Conservation (phyloP, 768 basidiomycete genomes). For the Kwoniella mangroviensis region DNA sequence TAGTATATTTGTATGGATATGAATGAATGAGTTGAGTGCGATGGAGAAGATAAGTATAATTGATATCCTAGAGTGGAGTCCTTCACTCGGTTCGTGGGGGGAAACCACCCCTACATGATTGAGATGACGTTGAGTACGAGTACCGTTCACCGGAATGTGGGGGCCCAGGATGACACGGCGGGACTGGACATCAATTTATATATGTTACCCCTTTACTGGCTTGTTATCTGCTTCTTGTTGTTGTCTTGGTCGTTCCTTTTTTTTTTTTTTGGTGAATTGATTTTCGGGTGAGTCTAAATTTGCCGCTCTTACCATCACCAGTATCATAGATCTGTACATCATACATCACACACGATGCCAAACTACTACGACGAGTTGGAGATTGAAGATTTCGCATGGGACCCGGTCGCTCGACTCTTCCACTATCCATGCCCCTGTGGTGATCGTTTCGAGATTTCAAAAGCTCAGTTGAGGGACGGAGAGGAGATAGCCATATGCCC, state of each 20-base stretch:
- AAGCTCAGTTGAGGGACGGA: conserved; percentile 78
- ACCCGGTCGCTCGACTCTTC: conserved; percentile 74
- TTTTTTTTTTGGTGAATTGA: background rate
- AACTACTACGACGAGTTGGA: conserved; percentile 87
- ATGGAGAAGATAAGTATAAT: background rate
- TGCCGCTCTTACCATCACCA: background rate
- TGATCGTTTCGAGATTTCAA: conserved; percentile 94
- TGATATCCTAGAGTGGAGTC: background rate
- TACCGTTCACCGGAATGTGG: background rate
- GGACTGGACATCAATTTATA: background rate
- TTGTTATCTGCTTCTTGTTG: background rate
- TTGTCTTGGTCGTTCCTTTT: background rate
- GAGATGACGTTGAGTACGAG: background rate
- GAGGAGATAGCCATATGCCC: conserved; percentile 97
- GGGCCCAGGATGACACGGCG: background rate
- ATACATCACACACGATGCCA: conserved; percentile 33
- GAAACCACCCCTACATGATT: background rate
- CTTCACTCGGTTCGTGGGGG: too few species aligned
- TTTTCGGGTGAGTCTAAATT: background rate
- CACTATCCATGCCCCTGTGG: conserved; percentile 99
- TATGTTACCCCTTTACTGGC: too few species aligned
- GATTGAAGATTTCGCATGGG: conserved; percentile 96
- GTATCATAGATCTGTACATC: background rate
- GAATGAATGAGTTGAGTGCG: background rate
- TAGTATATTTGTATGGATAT: background rate